These are phyloP conservation scores for Ustilago tritici DNA, from an alignment of 1,284 basidiomycete genomes.

Conservation along the genomic window DNA sequence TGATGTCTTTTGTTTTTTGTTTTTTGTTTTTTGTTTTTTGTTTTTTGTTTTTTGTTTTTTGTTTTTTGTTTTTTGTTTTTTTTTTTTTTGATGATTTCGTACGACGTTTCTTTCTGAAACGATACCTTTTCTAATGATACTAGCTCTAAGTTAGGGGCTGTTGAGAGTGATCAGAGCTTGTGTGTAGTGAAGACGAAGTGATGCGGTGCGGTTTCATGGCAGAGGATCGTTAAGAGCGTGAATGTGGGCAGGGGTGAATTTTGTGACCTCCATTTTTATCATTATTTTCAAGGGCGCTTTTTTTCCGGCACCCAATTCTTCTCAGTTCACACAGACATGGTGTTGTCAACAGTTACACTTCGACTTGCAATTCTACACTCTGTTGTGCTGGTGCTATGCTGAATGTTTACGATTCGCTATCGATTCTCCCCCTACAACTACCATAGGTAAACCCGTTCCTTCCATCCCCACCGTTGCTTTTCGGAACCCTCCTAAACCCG, in stretches of 20 bases:
- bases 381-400: neutral
- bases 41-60: no score
- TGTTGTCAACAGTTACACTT: no score
- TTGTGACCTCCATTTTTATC: neutral
- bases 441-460: slow-evolving; percentile 6
- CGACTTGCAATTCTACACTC: neutral
- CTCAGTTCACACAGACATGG: no score
- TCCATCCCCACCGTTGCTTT: slow-evolving; percentile 3
- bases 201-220: no score
- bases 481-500: slow-evolving; percentile 20
- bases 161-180: no score
- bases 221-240: neutral
- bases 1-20: no score
- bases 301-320: neutral
- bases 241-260: neutral
- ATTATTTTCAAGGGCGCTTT: neutral
- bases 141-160: no score
- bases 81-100: neutral
- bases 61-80: no score
- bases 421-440: slow-evolving; percentile 12
- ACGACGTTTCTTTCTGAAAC: neutral
- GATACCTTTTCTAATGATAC: neutral
- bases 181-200: no score
- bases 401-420: slow-evolving; percentile 13
- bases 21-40: no score